These are phyloP conservation scores for Cicer chorassanicum DNA, from an alignment of 306 rosid species.

Conservation along the genomic window DNA sequence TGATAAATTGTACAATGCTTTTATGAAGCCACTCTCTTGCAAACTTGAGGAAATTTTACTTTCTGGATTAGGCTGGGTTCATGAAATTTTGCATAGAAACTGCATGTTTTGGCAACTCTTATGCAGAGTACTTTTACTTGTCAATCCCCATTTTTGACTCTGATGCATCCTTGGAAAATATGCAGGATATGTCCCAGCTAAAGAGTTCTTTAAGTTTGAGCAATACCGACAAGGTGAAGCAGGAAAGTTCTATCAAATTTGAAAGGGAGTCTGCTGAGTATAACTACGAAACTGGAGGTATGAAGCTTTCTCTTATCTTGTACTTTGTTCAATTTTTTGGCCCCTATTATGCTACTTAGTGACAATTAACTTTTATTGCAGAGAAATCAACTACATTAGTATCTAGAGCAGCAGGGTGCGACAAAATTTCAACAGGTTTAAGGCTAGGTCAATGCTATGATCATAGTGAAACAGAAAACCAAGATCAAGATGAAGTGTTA, in stretches of 20 bases:
- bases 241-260: slow-evolving; percentile 41
- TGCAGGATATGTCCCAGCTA: slow-evolving; percentile 60
- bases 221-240: slow-evolving; percentile 44
- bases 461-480: slow-evolving; percentile 44
- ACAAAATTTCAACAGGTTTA: slow-evolving; percentile 45
- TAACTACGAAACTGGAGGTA: slow-evolving; percentile 55
- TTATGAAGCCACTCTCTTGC: slow-evolving; percentile 40
- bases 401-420: slow-evolving; percentile 49
- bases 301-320: slow-evolving; percentile 29
- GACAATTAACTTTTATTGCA: slow-evolving; percentile 46
- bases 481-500: slow-evolving; percentile 46
- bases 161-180: slow-evolving; percentile 59
- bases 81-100: slow-evolving; percentile 53
- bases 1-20: slow-evolving; percentile 19
- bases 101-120: slow-evolving; percentile 57
- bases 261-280: slow-evolving; percentile 47
- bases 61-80: slow-evolving; percentile 50
- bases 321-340: slow-evolving; percentile 10
- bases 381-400: slow-evolving; percentile 52
- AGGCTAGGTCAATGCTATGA: slow-evolving; percentile 49
- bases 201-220: slow-evolving; percentile 61
- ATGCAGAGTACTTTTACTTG: slow-evolving; percentile 75
- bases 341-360: slow-evolving; percentile 28
- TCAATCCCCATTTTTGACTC: slow-evolving; percentile 61
- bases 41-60: slow-evolving; percentile 40